Base-by-base conservation (phyloP, 2,329 filamentous ascomycete species). In the Fusarium albosuccineum region DNA sequence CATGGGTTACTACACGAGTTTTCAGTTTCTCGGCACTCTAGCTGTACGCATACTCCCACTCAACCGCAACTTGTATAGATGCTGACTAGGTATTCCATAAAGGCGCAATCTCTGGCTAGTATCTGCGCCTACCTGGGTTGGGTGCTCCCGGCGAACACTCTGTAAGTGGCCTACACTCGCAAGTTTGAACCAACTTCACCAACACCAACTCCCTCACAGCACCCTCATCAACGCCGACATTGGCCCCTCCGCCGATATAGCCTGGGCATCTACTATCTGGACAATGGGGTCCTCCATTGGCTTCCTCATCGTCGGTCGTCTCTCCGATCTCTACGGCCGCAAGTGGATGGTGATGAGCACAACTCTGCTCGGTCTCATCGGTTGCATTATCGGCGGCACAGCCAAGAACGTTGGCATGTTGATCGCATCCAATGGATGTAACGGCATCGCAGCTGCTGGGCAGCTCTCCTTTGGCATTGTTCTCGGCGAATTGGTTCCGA, bases 401-500 rank as follows among this genome's bases (percentile, higher is more conserved):
- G 77, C 80, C 0, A 67, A 74, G 34, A 77, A 67, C 56, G 75
- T 81, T 29, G 70, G 75, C 49, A 74, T 70, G 42, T 70, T 82
- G 37, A 82, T 82, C 51, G 79, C 69, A 9, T 77, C 76, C 33
- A 80, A 78, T 27, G 56, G 76, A 11, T 76, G 74, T 63, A 80
- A 78, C 58, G 79, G 80, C 16, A 58, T 82, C 53, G 77, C 77
- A 4, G 79, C 78, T 14, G 77, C 80, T 11, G 78, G 76, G 13
- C 80, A 82, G 71, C 71, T 82, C 13, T 80, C 77, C 4, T 82
- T 82, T 64, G 75, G 75, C 6, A 78, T 82, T 50, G 76, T 81
- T 10, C 71, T 82, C 26, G 80, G 79, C 45, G 81, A 82, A 67
- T 75, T 82, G 6, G 79, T 85, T 6, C 80, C 82, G 11, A 82